These are phyloP conservation scores for Schoenoplectus tabernaemontani DNA, from an alignment of 202 grass and related monocot species.

Conservation along the genomic window DNA sequence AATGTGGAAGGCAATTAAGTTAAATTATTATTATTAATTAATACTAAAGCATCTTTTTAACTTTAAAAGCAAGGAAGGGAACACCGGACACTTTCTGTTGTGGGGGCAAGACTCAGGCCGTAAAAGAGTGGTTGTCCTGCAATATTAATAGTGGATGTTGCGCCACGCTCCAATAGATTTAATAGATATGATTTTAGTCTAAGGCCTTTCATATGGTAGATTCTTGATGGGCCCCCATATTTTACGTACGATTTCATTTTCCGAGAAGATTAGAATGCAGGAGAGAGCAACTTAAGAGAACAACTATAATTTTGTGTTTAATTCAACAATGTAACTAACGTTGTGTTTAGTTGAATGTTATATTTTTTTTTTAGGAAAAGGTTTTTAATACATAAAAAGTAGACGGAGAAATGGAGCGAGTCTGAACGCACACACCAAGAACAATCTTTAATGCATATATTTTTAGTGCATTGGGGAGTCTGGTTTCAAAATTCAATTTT, in stretches of 20 bases:
- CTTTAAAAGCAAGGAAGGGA: neutral
- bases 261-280: neutral
- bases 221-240: too few relatives aligned
- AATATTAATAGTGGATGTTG: neutral
- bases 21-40: neutral
- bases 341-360: too few relatives aligned
- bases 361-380: too few relatives aligned
- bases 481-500: neutral
- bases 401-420: neutral
- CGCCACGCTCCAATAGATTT: slow-evolving; percentile 2
- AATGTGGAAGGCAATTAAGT: neutral
- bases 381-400: too few relatives aligned
- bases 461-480: neutral
- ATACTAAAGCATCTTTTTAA: neutral
- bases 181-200: neutral
- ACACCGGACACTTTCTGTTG: neutral
- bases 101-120: neutral
- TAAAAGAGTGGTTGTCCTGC: neutral
- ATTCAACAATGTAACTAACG: too few relatives aligned
- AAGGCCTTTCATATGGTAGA: neutral
- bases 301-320: too few relatives aligned
- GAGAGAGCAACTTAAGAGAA: neutral
- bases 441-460: neutral
- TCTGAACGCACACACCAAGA: neutral
- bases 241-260: neutral